Percentiles rank a stretch among this genome's conserved stretches.
Conservation (phyloP, 2,329 filamentous ascomycete species). For the Tolypocladium nubicola region DNA sequence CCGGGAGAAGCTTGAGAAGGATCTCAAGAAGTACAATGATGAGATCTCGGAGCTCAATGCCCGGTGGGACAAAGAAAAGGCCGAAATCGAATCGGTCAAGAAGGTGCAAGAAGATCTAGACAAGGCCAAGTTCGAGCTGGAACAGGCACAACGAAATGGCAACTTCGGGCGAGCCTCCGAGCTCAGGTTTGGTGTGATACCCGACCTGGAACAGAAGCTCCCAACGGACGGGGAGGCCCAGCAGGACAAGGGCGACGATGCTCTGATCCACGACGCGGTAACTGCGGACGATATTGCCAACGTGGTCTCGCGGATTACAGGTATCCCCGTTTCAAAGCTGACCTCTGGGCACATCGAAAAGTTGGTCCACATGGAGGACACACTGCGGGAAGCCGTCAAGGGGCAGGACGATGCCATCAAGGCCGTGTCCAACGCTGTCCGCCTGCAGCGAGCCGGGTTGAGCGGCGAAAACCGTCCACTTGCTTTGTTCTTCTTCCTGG, state of each 20-base stretch:
- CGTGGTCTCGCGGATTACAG: slow-evolving; percentile 84
- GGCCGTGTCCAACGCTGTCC: slow-evolving; percentile 84
- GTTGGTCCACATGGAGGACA: slow-evolving; percentile 91
- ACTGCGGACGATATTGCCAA: slow-evolving; percentile 87
- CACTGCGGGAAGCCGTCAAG: slow-evolving; percentile 69
- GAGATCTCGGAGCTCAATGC: slow-evolving; percentile 66
- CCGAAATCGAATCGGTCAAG: slow-evolving; percentile 80
- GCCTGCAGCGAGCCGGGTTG: slow-evolving; percentile 85
- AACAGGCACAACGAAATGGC: slow-evolving; percentile 76
- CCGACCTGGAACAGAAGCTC: slow-evolving; percentile 65
- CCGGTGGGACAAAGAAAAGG: slow-evolving; percentile 83
- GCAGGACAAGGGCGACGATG: slow-evolving; percentile 29
- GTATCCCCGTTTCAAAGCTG: slow-evolving; percentile 85
- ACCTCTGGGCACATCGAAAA: slow-evolving; percentile 93
- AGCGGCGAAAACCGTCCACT: slow-evolving; percentile 86
- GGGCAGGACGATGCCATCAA: slow-evolving; percentile 91
- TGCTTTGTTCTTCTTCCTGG: slow-evolving; percentile 95
- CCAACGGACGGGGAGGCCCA: slow-evolving; percentile 57
- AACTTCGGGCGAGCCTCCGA: slow-evolving; percentile 89
- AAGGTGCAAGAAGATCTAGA: slow-evolving; percentile 82
- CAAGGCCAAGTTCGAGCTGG: slow-evolving; percentile 71
- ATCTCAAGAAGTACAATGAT: slow-evolving; percentile 65
- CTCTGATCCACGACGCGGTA: slow-evolving; percentile 86
- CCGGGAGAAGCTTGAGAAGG: slow-evolving; percentile 71
- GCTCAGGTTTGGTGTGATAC: slow-evolving; percentile 79